These are phyloP conservation scores for Acer campestre DNA, from an alignment of 345 rosid genomes.

Conservation along the genomic window DNA sequence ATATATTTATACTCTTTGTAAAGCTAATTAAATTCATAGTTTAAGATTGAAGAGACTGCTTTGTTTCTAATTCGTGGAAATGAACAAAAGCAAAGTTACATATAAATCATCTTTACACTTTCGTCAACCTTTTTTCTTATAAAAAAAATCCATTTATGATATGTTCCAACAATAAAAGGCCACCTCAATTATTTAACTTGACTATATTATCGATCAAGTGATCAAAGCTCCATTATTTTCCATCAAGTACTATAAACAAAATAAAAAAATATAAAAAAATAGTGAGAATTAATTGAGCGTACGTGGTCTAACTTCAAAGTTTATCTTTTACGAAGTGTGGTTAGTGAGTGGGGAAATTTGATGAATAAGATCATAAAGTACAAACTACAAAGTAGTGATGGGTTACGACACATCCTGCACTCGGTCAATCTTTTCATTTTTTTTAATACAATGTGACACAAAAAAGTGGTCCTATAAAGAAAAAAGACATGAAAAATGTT, in stretches of 20 bases:
- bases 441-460: not conserved
- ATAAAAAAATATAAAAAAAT: not conserved
- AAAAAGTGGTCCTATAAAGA: not conserved
- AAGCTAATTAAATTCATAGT: not conserved
- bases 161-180: not conserved
- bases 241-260: not conserved
- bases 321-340: not conserved
- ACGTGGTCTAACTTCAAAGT: not conserved
- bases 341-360: not conserved
- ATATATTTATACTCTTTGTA: no score
- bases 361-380: not conserved
- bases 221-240: not conserved
- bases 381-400: not conserved
- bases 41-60: slow-evolving; percentile 4
- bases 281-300: not conserved
- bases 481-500: not conserved
- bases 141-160: not conserved
- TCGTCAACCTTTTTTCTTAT: not conserved
- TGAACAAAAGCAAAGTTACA: not conserved
- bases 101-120: not conserved
- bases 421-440: not conserved
- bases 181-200: not conserved
- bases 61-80: not conserved
- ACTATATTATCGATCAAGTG: not conserved
- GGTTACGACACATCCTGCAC: slow-evolving; percentile 14